These are phyloP conservation scores for Aspergillus jensenii DNA, from an alignment of 2,329 filamentous ascomycete genomes.

Conservation along the genomic window DNA sequence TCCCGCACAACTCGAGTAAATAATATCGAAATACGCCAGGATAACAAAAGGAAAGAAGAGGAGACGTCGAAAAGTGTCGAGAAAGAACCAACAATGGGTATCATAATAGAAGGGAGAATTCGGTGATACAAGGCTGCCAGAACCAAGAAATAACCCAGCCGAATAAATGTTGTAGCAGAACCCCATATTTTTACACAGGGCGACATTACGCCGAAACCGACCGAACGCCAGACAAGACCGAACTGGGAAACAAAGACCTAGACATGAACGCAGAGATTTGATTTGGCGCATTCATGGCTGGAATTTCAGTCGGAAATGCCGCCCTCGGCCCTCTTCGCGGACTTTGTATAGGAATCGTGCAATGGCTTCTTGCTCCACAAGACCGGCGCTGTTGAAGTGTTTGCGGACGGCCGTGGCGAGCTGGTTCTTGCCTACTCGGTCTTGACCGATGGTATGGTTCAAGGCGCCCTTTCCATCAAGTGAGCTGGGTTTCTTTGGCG, in stretches of 20 bases:
- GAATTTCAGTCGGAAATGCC: slow-evolving; percentile 43
- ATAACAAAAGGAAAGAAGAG: neutral
- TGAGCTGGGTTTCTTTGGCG: slow-evolving; percentile 8
- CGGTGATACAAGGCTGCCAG: neutral
- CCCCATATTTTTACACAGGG: neutral
- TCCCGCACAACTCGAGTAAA: neutral
- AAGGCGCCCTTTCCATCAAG: slow-evolving; percentile 20
- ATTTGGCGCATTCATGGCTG: slow-evolving; percentile 31
- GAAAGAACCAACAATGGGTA: slow-evolving; percentile 28
- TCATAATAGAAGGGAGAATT: slow-evolving; percentile 20
- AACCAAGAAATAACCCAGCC: neutral
- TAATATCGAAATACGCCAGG: neutral
- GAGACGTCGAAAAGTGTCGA: slow-evolving; percentile 8
- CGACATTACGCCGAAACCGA: neutral
- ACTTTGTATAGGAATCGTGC: slow-evolving; percentile 50
- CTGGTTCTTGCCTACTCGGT: slow-evolving; percentile 42
- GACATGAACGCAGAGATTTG: neutral
- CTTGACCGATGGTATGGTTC: slow-evolving; percentile 35
- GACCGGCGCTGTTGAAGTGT: slow-evolving; percentile 48
- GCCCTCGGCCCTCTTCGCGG: slow-evolving; percentile 44
- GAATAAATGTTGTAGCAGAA: neutral
- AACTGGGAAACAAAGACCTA: neutral
- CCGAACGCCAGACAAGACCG: neutral
- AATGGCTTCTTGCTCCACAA: slow-evolving; percentile 49
- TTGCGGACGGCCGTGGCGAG: slow-evolving; percentile 46